Conservation (phyloP, 352 stramenopile species). For the Phytophthora hibernalis region DNA sequence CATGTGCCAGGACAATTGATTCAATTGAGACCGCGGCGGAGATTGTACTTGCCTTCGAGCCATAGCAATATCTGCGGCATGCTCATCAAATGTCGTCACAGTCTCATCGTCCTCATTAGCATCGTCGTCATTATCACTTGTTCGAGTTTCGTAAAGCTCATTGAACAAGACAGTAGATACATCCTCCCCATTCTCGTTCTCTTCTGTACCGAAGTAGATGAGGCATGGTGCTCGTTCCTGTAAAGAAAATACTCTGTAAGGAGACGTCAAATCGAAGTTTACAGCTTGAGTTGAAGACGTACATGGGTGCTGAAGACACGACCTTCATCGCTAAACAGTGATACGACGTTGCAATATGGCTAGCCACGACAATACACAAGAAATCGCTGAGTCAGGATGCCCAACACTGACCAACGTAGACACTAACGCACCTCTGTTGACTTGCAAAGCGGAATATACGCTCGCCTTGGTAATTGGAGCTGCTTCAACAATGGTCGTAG, state of each 20-base stretch:
- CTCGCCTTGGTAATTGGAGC: conserved; percentile 59
- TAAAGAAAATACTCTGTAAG: not conserved
- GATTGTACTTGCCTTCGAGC: conserved; percentile 14
- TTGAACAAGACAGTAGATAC: conserved; percentile 75
- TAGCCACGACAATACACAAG: conserved; percentile 16
- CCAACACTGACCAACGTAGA: not conserved
- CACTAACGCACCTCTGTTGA: conserved; percentile 66
- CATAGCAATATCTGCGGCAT: conserved; percentile 26
- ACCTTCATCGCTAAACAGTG: conserved; percentile 68
- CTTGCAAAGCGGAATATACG: conserved; percentile 86
- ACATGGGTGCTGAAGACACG: conserved; percentile 86
- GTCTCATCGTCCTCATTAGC: conserved; percentile 24
- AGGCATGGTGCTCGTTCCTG: conserved; percentile 82
- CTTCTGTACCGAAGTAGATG: conserved; percentile 74
- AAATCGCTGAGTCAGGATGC: not conserved
- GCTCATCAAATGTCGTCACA: conserved; percentile 29
- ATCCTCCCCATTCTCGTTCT: conserved; percentile 50
- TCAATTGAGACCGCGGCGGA: conserved; percentile 2
- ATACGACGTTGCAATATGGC: conserved; percentile 68
- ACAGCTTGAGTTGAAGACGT: conserved; percentile 7
- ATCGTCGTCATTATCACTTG: conserved; percentile 12
- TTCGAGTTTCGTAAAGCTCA: conserved; percentile 59
- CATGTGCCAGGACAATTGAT: conserved; percentile 16
- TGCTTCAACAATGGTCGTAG: conserved; percentile 55
- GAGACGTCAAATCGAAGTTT: not conserved